phyloP scores from a whole-genome alignment of 805 yeast genomes.

The Pichia kluyveri region DNA sequence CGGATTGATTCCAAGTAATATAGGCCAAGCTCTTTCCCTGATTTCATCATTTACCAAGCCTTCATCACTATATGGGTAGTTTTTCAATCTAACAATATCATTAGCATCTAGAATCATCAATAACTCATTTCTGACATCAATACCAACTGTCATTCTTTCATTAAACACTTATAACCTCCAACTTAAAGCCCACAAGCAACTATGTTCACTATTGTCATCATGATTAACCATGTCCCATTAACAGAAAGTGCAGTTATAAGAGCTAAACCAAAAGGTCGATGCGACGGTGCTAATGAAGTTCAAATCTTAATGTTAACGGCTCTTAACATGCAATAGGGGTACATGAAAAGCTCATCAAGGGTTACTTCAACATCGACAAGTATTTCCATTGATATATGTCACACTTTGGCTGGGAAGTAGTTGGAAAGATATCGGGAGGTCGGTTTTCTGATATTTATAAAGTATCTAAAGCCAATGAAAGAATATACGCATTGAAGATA shows the following conservation, averaged over 20 bases:
- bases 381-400: background rate
- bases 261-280: too few species aligned
- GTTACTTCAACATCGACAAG: too few species aligned
- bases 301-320: too few species aligned
- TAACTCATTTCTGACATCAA: background rate
- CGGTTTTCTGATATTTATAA: slow-evolving; percentile 33
- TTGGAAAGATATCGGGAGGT: slow-evolving; percentile 31
- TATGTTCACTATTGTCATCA: too few species aligned
- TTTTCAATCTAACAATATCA: slow-evolving; percentile 23
- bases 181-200: too few species aligned
- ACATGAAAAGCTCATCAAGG: too few species aligned
- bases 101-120: slow-evolving; percentile 20
- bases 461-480: slow-evolving; percentile 6
- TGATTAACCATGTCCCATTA: too few species aligned
- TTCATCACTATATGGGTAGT: slow-evolving; percentile 34
- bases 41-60: slow-evolving; percentile 37
- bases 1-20: slow-evolving; percentile 23
- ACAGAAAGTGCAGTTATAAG: too few species aligned
- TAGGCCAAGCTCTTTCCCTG: slow-evolving; percentile 44
- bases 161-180: too few species aligned
- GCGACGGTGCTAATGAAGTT: too few species aligned
- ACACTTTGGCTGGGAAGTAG: slow-evolving; percentile 11
- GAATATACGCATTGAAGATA: slow-evolving; percentile 36
- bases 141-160: background rate
- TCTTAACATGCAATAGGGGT: too few species aligned